Conservation (phyloP, 345 rosid genomes). For the Brassica juncea region DNA sequence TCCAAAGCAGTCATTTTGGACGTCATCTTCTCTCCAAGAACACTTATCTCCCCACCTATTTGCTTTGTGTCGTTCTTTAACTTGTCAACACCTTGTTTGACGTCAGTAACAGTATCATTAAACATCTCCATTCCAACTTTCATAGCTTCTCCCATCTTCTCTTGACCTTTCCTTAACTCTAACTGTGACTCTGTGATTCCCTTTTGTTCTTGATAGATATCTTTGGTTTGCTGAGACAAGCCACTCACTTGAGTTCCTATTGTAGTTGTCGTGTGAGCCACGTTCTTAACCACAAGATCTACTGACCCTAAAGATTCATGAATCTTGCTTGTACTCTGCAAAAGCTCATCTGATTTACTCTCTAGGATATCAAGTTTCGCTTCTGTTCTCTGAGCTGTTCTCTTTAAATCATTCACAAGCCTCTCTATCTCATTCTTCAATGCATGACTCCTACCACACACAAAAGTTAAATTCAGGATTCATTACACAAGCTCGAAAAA, state of each 20-base stretch:
- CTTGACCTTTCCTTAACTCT: conserved; percentile 58
- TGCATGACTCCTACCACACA: conserved; percentile 54
- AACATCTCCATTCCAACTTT: conserved; percentile 65
- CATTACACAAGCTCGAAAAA: background rate
- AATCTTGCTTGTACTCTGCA: conserved; percentile 54
- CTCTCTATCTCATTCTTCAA: conserved; percentile 77
- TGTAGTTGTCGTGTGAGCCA: conserved; percentile 50
- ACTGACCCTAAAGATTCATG: conserved; percentile 55
- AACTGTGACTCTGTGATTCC: conserved; percentile 60
- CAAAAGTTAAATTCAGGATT: background rate
- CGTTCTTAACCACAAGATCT: conserved; percentile 53
- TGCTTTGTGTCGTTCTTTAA: conserved; percentile 55
- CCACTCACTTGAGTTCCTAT: conserved; percentile 50
- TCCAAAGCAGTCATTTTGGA: conserved; percentile 57
- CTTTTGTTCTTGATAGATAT: conserved; percentile 55
- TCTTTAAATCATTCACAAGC: conserved; percentile 69
- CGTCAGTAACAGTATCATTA: conserved; percentile 47
- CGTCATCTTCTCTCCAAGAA: conserved; percentile 57
- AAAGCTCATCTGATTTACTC: conserved; percentile 49
- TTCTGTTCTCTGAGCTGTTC: conserved; percentile 58
- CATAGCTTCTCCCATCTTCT: conserved; percentile 56
- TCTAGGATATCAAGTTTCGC: conserved; percentile 53
- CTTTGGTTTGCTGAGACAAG: conserved; percentile 52
- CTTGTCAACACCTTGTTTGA: conserved; percentile 53
- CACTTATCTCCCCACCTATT: conserved; percentile 59